Evolutionary conservation across 805 yeast species (phyloP), one percentile per base, ranked within the genome.

Genomic region (Debaryomyces castellii): DNA sequence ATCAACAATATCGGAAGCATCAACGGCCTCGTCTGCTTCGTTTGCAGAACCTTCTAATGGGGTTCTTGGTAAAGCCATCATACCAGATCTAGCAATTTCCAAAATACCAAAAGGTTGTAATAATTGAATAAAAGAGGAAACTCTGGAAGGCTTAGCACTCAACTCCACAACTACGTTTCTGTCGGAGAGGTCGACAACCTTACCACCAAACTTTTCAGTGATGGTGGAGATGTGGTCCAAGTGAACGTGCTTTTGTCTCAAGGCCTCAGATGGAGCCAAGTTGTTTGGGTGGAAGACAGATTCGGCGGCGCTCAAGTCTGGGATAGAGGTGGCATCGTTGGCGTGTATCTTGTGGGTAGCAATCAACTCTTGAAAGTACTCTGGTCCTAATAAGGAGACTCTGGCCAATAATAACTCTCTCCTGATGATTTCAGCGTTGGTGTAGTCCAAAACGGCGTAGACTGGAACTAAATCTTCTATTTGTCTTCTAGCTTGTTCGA

Each of bases 51-150:
- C 71, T 52, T 84, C 88, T 55, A 90, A 71, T 36, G 96, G 97
- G 41, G 98, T 89, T 79, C 97, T 85, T 62, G 98, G 95, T 59
- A 94, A 78, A 8, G 98, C 99, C 92, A 94, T 90, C 95, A 92
- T 89, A 72, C 99, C 99, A 21, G 96, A 86, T 73, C 99, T 82
- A 37, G 97, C 96, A 58, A 92, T 87, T 71, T 94, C 99, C 60
- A 94, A 78, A 47, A 94, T 84, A 62, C 99, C 99, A 63, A 94
- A 94, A 38, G 99, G 99, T 66, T 89, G 94, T 62, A 91, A 76
- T 63, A 94, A 81, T 51, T 87, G 87, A 63, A 94, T 81, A 67
- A 91, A 91, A 34, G 95, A 83, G 37, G 92, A 76, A 52, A 94
- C 78, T 68, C 97, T 82, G 44, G 87, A 81, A 30, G 98, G 99